phyloP scores from a whole-genome alignment of 331 rosid genomes.

The Rosa hybrid region DNA sequence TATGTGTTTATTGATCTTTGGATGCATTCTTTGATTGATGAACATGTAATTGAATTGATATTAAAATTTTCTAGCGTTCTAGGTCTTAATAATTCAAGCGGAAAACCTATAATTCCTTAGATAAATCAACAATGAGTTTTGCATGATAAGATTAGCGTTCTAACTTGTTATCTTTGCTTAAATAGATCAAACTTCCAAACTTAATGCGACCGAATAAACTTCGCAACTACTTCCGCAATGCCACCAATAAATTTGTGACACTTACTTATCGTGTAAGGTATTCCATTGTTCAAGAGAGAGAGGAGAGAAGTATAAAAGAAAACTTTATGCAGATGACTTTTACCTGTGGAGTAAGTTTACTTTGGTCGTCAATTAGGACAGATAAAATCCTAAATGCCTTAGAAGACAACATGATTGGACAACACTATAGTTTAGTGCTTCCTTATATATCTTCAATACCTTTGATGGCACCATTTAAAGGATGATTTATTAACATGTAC shows the following conservation, averaged over 20 bases:
- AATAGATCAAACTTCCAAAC: too few species aligned
- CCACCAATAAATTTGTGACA: not conserved
- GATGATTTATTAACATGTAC: not conserved
- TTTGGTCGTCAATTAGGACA: not conserved
- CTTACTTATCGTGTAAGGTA: not conserved
- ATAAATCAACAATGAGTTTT: too few species aligned
- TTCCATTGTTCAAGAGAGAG: not conserved
- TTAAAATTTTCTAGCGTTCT: too few species aligned
- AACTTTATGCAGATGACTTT: conserved; percentile 9
- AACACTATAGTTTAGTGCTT: not conserved
- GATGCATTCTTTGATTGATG: too few species aligned
- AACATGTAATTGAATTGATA: too few species aligned
- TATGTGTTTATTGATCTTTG: too few species aligned
- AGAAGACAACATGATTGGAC: not conserved
- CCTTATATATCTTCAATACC: not conserved
- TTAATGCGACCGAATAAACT: not conserved
- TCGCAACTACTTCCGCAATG: not conserved
- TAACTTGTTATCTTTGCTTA: too few species aligned
- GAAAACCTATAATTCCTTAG: too few species aligned
- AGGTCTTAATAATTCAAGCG: too few species aligned
- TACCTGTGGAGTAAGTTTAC: conserved; percentile 58
- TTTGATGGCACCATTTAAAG: not conserved
- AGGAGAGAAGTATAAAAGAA: conserved; percentile 12
- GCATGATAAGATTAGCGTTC: too few species aligned
- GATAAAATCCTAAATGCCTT: not conserved